Base-by-base conservation (phyloP, 75 land plant species). In the Picea glauca region DNA sequence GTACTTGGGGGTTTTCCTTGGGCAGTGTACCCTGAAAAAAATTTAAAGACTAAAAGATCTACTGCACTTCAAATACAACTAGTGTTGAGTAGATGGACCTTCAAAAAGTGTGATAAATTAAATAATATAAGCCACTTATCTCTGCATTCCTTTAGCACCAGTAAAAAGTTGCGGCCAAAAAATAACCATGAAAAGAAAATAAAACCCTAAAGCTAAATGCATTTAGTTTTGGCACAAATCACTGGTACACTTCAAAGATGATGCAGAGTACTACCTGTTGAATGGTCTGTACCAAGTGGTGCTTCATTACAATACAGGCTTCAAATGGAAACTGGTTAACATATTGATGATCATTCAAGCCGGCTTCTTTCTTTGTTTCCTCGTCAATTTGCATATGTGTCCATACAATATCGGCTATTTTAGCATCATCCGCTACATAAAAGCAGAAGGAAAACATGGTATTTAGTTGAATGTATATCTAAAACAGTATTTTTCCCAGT, bases 221-320 rank as follows among this genome's bases (percentile, higher is more conserved):
- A 70, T n/a, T 70, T 70, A 70, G 15, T 46, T 43, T 40, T 43
- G 8, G 1, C n/a, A 9, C 8, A 70, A 17, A 40, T 1, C 13
- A 70, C 17, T 50, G 11, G 11, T 33, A 17, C 21, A 40, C 18
- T 70, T 43, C 50, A 43, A 11, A 38, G 56, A 23, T n/a, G 13
- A 40, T 70, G 50, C 9, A 50, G 56, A 43, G 21, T 70, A 23
- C 12, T 11, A 95, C 99, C 98, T 92, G 85, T 31, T 91, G 95
- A 74, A 96, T 84, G 13, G 98, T 96, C 79, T 94, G 87, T 61
- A 98, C 99, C 80, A 96, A 81, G 80, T 94, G 92, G 79, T 96
- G 99, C 81, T 96, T 96, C 99, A 96, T 96, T 31, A 96, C 99
- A 83, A 96, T 77, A 79, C 98, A 96, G 78, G 98, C 88, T 81